Evolutionary conservation across 164 flowering plant genomes (phyloP).

Genomic region (Chloranthus sessilifolius): DNA sequence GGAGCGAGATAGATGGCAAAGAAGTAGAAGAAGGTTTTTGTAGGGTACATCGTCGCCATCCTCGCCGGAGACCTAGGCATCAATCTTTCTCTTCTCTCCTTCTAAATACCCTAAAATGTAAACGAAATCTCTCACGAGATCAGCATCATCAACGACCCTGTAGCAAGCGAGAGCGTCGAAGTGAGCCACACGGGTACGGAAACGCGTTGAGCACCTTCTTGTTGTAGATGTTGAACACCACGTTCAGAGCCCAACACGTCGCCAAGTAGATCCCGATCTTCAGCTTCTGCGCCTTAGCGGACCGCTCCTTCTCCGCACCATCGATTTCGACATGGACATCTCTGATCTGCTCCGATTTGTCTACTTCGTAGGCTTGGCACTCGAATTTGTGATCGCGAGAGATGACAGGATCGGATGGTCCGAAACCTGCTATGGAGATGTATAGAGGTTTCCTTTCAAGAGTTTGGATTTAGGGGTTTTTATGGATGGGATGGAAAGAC

Average conservation of each 20-base stretch:
- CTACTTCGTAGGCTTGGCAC: conserved; percentile 69
- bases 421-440: conserved; percentile 25
- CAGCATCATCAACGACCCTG: conserved; percentile 76
- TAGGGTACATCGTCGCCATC: too few relatives aligned
- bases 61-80: too few relatives aligned
- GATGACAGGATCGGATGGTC: conserved; percentile 4
- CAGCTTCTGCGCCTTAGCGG: conserved; percentile 59
- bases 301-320: conserved; percentile 6
- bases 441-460: conserved; percentile 18
- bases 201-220: conserved; percentile 88
- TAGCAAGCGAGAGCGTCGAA: conserved; percentile 76
- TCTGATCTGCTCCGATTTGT: conserved; percentile 28
- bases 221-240: conserved; percentile 82
- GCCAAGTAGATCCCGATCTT: conserved; percentile 80
- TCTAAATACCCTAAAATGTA: too few relatives aligned
- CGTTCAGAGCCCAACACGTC: conserved; percentile 89
- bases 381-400: conserved; percentile 20
- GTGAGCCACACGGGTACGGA: conserved; percentile 92
- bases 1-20: too few relatives aligned
- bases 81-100: too few relatives aligned
- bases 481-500: conserved; percentile 9
- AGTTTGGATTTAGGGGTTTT: conserved; percentile 1
- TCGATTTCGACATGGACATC: conserved; percentile 10
- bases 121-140: conserved; percentile 74
- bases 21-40: too few relatives aligned